Evolutionary conservation across 202 grass and related monocot species (phyloP).

Genomic region (Zizania palustris): DNA sequence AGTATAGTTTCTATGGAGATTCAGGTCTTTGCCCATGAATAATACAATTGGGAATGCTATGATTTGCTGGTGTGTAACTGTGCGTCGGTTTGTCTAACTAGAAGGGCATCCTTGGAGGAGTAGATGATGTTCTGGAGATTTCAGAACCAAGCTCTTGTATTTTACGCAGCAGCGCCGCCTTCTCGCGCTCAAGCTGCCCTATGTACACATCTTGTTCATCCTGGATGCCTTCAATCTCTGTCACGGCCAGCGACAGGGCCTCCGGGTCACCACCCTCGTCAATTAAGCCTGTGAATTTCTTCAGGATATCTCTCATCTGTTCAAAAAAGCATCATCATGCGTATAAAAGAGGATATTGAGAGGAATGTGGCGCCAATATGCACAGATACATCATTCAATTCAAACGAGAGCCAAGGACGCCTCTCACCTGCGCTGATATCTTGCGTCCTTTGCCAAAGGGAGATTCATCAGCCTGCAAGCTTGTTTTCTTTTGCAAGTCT

Average conservation of each 20-base stretch:
- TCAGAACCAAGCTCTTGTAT: constrained; percentile 73
- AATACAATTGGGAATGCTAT: background rate
- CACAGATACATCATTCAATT: background rate
- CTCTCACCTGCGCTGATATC: constrained; percentile 60
- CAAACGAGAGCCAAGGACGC: background rate
- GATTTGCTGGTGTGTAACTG: background rate
- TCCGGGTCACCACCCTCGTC: constrained; percentile 72
- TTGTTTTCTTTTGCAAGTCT: constrained; percentile 46
- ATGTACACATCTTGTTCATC: constrained; percentile 69
- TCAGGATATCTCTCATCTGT: constrained; percentile 70
- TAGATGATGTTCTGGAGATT: constrained; percentile 63
- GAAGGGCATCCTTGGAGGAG: constrained; percentile 49
- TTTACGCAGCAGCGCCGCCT: constrained; percentile 51
- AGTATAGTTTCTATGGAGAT: background rate
- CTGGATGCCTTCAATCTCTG: constrained; percentile 73
- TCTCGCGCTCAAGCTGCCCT: constrained; percentile 79
- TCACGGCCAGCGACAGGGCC: constrained; percentile 56
- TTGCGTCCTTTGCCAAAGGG: constrained; percentile 52
- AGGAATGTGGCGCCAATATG: background rate
- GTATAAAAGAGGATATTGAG: background rate
- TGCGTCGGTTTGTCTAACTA: constrained; percentile 35
- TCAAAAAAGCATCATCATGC: background rate
- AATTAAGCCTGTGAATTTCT: constrained; percentile 63
- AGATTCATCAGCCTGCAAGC: constrained; percentile 34
- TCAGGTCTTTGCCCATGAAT: constrained; percentile 5